Percentiles rank a stretch among this genome's conserved stretches.
phyloP scores from a whole-genome alignment of 345 rosid species.

The Linum tenue region DNA sequence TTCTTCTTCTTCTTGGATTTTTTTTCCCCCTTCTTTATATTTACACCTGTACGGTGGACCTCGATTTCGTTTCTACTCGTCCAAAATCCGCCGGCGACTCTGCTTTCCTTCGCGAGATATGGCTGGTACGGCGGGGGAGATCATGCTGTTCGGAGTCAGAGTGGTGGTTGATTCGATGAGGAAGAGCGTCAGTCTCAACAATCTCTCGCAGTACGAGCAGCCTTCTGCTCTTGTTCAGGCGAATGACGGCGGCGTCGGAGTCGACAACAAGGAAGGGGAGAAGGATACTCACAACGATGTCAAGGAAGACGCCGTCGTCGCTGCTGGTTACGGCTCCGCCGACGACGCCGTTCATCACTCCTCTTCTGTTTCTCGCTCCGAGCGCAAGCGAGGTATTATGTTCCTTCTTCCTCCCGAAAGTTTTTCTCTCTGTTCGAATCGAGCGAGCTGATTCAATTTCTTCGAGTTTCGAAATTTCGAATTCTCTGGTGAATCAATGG shows the following conservation, averaged over 20 bases:
- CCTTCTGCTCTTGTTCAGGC: conserved; percentile 16
- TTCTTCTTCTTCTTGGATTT: background rate
- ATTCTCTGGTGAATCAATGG: background rate
- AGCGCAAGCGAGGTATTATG: conserved; percentile 73
- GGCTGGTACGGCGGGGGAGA: conserved; percentile 31
- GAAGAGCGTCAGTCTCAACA: conserved; percentile 80
- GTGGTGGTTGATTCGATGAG: conserved; percentile 91
- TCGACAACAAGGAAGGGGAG: conserved; percentile 8
- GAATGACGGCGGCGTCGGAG: background rate
- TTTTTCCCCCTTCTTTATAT: background rate
- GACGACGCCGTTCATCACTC: conserved; percentile 62
- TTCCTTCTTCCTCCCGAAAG: background rate
- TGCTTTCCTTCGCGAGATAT: no score
- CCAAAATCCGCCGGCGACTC: conserved; percentile 11
- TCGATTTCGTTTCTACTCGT: background rate
- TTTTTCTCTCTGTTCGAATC: background rate
- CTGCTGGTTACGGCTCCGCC: conserved; percentile 65
- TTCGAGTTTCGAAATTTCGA: background rate
- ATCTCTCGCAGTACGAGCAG: conserved; percentile 66
- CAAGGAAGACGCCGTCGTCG: conserved; percentile 9
- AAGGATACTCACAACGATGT: background rate
- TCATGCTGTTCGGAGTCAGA: conserved; percentile 85
- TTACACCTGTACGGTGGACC: conserved; percentile 21
- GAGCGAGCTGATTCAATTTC: background rate
- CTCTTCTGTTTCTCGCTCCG: conserved; percentile 31